A percentile compares a stretch with the other conserved stretches of the same genome.
phyloP scores from a whole-genome alignment of 345 rosid species.

The Eucalyptus marginata region DNA sequence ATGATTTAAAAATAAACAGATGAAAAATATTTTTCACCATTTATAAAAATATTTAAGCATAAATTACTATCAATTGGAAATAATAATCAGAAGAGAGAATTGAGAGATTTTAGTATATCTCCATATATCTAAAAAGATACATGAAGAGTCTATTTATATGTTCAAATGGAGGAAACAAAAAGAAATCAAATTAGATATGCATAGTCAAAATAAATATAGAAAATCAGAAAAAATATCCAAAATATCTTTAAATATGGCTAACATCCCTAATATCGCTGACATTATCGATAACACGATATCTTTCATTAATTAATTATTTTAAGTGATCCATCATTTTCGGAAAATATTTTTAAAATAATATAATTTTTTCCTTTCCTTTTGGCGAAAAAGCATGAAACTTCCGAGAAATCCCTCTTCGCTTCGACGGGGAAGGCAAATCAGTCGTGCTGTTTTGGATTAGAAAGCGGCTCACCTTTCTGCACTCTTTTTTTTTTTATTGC shows the following conservation, averaged over 20 bases:
- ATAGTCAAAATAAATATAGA: too few species aligned
- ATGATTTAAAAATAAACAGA: neutral
- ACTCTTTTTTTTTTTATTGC: neutral
- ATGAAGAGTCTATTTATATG: too few species aligned
- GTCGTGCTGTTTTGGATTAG: neutral
- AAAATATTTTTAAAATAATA: neutral
- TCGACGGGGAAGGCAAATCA: neutral
- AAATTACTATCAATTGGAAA: neutral
- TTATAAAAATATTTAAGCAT: neutral
- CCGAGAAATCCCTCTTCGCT: neutral
- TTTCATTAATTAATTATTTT: neutral
- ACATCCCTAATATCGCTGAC: too few species aligned
- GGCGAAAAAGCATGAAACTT: neutral
- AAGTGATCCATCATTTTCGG: too few species aligned
- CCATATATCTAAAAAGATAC: too few species aligned
- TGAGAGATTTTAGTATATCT: too few species aligned
- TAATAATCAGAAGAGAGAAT: too few species aligned
- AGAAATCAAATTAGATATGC: fast-evolving
- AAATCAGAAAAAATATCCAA: too few species aligned
- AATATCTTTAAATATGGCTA: too few species aligned
- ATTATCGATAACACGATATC: too few species aligned
- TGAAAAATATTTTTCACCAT: neutral
- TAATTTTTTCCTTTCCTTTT: neutral
- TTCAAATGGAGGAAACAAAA: too few species aligned
- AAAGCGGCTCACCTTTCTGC: neutral